Percentiles rank a stretch among this genome's conserved stretches.
These are phyloP conservation scores for Podaxis rugospora DNA, from an alignment of 768 basidiomycete genomes.

Conservation along the genomic window DNA sequence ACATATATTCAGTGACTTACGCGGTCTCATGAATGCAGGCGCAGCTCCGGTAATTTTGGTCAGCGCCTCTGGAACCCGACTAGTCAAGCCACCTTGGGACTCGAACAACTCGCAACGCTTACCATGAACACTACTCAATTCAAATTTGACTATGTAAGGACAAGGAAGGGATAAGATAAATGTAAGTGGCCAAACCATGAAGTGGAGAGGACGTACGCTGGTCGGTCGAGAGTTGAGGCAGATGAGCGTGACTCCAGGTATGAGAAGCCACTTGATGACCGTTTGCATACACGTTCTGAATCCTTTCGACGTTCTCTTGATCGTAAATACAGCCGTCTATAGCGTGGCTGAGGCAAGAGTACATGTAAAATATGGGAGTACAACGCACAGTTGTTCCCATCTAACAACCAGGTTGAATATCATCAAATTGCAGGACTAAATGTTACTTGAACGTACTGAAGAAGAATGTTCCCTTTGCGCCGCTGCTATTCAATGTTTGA, in stretches of 20 bases:
- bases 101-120: not conserved
- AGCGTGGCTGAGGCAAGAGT: not conserved
- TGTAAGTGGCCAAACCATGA: not conserved
- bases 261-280: conserved; percentile 33
- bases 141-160: conserved; percentile 14
- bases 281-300: conserved; percentile 24
- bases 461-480: conserved; percentile 28
- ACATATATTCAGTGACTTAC: conserved; percentile 15
- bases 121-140: conserved; percentile 20
- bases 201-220: conserved; percentile 17
- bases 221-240: conserved; percentile 24
- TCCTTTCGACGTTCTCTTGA: conserved; percentile 20
- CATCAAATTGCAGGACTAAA: not conserved
- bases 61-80: conserved; percentile 17
- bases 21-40: conserved; percentile 34
- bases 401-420: conserved; percentile 4
- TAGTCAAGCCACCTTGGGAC: not conserved
- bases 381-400: conserved; percentile 25
- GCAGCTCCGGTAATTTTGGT: conserved; percentile 24
- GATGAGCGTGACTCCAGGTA: conserved; percentile 29
- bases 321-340: conserved; percentile 30
- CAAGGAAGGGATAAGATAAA: not conserved
- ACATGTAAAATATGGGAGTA: not conserved
- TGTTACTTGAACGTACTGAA: conserved; percentile 19
- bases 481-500: conserved; percentile 17